phyloP scores from a whole-genome alignment of 768 basidiomycete genomes.

The Lentinula guzmanii region DNA sequence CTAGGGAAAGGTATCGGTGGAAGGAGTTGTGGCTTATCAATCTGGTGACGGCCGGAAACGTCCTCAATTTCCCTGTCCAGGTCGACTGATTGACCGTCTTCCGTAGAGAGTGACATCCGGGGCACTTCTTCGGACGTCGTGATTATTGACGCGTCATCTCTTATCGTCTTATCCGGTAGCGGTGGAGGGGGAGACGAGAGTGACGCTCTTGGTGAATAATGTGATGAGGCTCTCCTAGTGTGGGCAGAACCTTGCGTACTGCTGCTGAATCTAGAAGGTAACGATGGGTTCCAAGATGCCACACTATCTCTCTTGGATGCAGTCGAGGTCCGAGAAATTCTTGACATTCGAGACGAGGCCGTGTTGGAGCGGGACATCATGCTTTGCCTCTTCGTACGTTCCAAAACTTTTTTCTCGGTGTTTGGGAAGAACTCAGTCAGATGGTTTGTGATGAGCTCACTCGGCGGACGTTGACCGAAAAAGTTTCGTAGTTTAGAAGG shows the following conservation, averaged over 20 bases:
- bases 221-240: conserved; percentile 28
- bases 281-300: conserved; percentile 40
- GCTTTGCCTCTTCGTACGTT: conserved; percentile 84
- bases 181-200: conserved; percentile 43
- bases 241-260: conserved; percentile 48
- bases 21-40: conserved; percentile 45
- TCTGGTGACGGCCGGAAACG: conserved; percentile 1
- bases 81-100: conserved; percentile 63
- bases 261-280: conserved; percentile 55
- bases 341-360: conserved; percentile 11
- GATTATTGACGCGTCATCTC: conserved; percentile 2
- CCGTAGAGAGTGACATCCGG: conserved; percentile 68
- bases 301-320: conserved; percentile 40
- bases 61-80: conserved; percentile 39
- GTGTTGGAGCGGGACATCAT: conserved; percentile 61
- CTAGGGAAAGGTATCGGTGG: conserved; percentile 76
- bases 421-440: conserved; percentile 93
- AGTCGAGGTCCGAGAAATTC: conserved; percentile 1
- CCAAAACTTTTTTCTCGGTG: conserved; percentile 85
- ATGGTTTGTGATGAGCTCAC: conserved; percentile 94
- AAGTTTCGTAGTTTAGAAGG: conserved; percentile 86
- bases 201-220: conserved; percentile 41
- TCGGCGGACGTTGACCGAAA: conserved; percentile 96
- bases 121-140: conserved; percentile 47
- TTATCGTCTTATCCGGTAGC: conserved; percentile 28